phyloP scores from a whole-genome alignment of 208 protist genomes.

The Wallacemonas sp. region DNA sequence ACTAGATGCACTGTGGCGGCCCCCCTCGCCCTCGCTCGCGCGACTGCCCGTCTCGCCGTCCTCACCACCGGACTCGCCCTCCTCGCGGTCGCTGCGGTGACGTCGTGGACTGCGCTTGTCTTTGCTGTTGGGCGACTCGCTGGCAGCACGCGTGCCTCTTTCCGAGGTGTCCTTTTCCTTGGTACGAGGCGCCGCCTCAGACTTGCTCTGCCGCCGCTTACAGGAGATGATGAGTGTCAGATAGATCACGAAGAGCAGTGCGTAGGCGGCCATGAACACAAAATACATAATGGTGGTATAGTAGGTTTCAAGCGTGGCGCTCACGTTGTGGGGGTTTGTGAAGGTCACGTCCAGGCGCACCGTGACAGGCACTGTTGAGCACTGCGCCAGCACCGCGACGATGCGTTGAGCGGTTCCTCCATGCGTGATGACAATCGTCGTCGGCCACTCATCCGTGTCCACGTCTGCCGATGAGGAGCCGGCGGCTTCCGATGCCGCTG shows the following conservation, averaged over 20 bases:
- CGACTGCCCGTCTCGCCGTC: too few relatives aligned
- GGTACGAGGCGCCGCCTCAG: too few relatives aligned
- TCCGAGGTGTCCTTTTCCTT: too few relatives aligned
- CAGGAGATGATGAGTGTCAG: conserved; percentile 41
- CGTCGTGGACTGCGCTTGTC: too few relatives aligned
- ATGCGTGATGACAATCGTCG: conserved; percentile 25
- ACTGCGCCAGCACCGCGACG: conserved; percentile 63
- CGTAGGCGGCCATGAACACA: conserved; percentile 39
- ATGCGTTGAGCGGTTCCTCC: conserved; percentile 24
- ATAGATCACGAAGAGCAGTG: conserved; percentile 28
- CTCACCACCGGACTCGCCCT: too few relatives aligned
- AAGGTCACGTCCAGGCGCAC: conserved; percentile 36
- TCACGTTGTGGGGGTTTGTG: conserved; percentile 21
- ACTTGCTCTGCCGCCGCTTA: too few relatives aligned
- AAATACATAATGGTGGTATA: conserved; percentile 40
- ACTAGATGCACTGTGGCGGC: neutral
- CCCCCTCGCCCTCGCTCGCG: too few relatives aligned
- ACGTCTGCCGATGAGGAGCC: neutral
- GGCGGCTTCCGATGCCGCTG: neutral
- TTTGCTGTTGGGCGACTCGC: too few relatives aligned
- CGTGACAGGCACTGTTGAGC: conserved; percentile 45
- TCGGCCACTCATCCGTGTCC: neutral
- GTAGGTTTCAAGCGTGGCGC: conserved; percentile 39
- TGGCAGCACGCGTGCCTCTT: too few relatives aligned
- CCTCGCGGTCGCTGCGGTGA: too few relatives aligned